phyloP scores from a whole-genome alignment of 2,329 filamentous ascomycete species.

The Sphaerulina vaccinii region DNA sequence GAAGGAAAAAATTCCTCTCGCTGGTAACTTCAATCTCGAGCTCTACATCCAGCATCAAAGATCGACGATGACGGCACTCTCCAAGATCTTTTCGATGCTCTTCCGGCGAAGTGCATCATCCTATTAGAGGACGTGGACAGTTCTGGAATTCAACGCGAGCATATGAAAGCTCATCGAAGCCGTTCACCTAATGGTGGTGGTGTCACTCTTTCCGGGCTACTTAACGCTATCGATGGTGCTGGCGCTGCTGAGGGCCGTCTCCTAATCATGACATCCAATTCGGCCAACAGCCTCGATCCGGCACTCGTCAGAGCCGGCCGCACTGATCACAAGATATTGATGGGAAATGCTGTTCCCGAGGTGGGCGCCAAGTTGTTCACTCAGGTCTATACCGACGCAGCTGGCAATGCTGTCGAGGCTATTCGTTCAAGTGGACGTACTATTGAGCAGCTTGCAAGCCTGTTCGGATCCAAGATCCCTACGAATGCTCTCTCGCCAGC shows the following conservation, averaged over 20 bases:
- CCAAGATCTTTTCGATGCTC: constrained; percentile 95
- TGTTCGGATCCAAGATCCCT: constrained; percentile 47
- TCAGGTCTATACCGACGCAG: constrained; percentile 32
- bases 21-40: constrained; percentile 92
- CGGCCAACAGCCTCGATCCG: constrained; percentile 67
- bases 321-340: constrained; percentile 64
- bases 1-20: constrained; percentile 97
- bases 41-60: constrained; percentile 94
- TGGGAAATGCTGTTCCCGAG: constrained; percentile 47
- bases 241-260: constrained; percentile 73
- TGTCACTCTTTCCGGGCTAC: constrained; percentile 71
- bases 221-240: constrained; percentile 80
- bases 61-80: constrained; percentile 98
- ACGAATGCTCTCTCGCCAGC: constrained; percentile 48
- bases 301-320: constrained; percentile 71
- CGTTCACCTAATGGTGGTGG: constrained; percentile 31
- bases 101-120: constrained; percentile 96
- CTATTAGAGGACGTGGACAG: constrained; percentile 98
- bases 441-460: constrained; percentile 41
- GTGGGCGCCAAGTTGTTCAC: constrained; percentile 43
- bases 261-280: constrained; percentile 78
- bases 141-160: constrained; percentile 88
- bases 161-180: constrained; percentile 46
- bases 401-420: constrained; percentile 11
- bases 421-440: constrained; percentile 8